Evolutionary conservation across 2,329 filamentous ascomycete genomes (phyloP).

Genomic region (Sclerotinia spermophila): DNA sequence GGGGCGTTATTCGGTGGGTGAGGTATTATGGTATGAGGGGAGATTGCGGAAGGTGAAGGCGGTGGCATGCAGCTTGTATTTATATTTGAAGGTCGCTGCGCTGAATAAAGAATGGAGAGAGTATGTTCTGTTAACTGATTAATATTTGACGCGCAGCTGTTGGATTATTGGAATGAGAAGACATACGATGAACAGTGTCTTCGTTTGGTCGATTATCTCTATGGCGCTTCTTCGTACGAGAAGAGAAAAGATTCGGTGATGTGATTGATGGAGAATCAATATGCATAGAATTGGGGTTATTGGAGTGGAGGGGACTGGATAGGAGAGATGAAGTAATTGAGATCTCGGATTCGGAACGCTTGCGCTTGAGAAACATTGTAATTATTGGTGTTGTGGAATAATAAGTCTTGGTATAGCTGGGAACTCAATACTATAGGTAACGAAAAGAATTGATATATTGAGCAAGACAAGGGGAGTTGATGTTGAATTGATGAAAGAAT

Average conservation of each 20-base stretch:
- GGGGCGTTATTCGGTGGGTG: constrained; percentile 22
- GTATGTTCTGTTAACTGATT: constrained; percentile 43
- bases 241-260: constrained; percentile 47
- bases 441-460: not conserved
- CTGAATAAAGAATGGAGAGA: constrained; percentile 55
- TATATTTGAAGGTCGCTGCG: constrained; percentile 43
- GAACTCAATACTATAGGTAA: not conserved
- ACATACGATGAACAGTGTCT: constrained; percentile 40
- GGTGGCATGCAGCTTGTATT: constrained; percentile 21
- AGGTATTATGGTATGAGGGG: constrained; percentile 24
- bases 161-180: not conserved
- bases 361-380: constrained; percentile 57
- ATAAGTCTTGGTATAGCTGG: not conserved
- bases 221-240: constrained; percentile 59
- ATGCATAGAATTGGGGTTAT: constrained; percentile 39
- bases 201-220: constrained; percentile 58
- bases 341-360: constrained; percentile 58
- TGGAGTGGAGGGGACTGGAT: constrained; percentile 36
- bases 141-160: constrained; percentile 13
- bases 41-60: constrained; percentile 23
- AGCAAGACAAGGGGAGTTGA: not conserved
- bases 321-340: constrained; percentile 46
- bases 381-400: not conserved
- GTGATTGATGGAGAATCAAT: constrained; percentile 34
- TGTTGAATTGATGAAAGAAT: constrained; percentile 4